Evolutionary conservation across 1,284 basidiomycete genomes (phyloP).

Genomic region (Cutaneotrichosporon sp.): DNA sequence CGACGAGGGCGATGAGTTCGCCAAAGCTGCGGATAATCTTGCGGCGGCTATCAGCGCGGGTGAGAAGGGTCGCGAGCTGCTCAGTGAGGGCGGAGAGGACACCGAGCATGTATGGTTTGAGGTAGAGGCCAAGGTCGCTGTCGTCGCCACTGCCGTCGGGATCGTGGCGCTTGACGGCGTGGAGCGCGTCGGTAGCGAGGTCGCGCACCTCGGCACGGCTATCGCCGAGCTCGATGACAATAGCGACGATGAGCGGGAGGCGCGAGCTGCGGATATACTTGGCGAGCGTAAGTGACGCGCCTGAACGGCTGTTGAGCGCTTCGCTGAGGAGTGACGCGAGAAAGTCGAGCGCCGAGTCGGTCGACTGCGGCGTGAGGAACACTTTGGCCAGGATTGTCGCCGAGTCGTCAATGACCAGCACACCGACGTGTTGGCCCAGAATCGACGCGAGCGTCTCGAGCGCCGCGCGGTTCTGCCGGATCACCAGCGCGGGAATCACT

Average conservation of each 20-base stretch:
- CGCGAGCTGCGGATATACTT: slow-evolving; percentile 57
- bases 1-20: slow-evolving; percentile 65
- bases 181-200: slow-evolving; percentile 52
- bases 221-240: slow-evolving; percentile 72
- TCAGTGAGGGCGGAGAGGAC: slow-evolving; percentile 76
- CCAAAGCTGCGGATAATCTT: slow-evolving; percentile 76
- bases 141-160: slow-evolving; percentile 17
- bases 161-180: slow-evolving; percentile 59
- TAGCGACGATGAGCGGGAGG: slow-evolving; percentile 62
- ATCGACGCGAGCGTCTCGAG: slow-evolving; percentile 52
- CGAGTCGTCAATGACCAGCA: slow-evolving; percentile 59
- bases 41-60: slow-evolving; percentile 60
- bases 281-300: not conserved
- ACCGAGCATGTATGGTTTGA: slow-evolving; percentile 71
- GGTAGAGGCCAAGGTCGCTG: slow-evolving; percentile 55
- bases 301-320: slow-evolving; percentile 8
- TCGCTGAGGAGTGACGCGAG: slow-evolving; percentile 54
- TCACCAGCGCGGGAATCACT: slow-evolving; percentile 67
- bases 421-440: slow-evolving; percentile 53
- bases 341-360: slow-evolving; percentile 54
- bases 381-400: slow-evolving; percentile 66
- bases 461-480: slow-evolving; percentile 53
- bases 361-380: slow-evolving; percentile 54
- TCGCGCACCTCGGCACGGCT: slow-evolving; percentile 54
- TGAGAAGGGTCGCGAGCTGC: slow-evolving; percentile 68